These are phyloP conservation scores for Effrenium voratum DNA, from an alignment of 73 alveolate species.

Conservation along the genomic window DNA sequence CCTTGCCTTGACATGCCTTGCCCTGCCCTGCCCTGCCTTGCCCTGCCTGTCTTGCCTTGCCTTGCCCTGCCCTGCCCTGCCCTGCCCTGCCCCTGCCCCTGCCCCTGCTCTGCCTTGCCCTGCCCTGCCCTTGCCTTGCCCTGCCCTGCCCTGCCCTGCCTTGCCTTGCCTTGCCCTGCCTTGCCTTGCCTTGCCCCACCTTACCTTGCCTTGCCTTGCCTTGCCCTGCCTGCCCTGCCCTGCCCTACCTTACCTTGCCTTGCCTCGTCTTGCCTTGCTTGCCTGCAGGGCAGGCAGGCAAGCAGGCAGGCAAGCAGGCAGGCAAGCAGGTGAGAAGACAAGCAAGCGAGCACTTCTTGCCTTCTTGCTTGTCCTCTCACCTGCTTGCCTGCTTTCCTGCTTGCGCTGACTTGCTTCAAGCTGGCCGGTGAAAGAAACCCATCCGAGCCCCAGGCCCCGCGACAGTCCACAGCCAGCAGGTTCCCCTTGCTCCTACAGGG, in stretches of 20 bases:
- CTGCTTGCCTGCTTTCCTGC: not conserved
- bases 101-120: not conserved
- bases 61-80: not conserved
- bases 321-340: no score
- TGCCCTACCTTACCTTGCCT: not conserved
- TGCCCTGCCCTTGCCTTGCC: not conserved
- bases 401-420: not conserved
- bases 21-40: not conserved
- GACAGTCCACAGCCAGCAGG: slow-evolving; percentile 23
- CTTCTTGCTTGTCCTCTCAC: not conserved
- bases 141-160: not conserved
- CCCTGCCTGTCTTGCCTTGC: not conserved
- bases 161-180: not conserved
- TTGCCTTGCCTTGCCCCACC: not conserved
- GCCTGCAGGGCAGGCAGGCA: no score
- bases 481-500: not conserved
- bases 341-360: not conserved
- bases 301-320: no score
- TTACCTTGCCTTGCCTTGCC: not conserved
- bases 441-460: slow-evolving; percentile 12
- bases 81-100: not conserved
- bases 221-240: not conserved
- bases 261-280: not conserved
- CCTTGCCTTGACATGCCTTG: not conserved
- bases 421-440: not conserved